Evolutionary conservation across 1,284 basidiomycete species (phyloP), one percentile per base, ranked within the genome.

Genomic region (Golubevia sp.): DNA sequence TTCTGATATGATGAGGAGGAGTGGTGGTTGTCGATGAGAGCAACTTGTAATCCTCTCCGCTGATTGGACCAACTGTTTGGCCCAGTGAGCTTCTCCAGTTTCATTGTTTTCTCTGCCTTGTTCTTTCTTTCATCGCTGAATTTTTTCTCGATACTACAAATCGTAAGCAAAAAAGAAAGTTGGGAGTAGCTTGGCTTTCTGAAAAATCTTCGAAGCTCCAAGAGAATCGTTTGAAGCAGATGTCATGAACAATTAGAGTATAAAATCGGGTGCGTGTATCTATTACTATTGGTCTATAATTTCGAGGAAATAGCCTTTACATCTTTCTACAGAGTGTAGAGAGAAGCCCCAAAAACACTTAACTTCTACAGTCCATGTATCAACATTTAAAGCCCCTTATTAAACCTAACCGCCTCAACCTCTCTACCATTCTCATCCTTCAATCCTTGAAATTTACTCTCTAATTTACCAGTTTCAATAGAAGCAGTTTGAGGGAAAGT

Each of bases 401-500:
- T 87, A 75, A 87, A 87, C 74, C 86, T 86, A 23, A 87, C 79
- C n/a, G 73, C 11, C 3, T 72, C 58, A 49, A 83, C 75, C 8
- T 67, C 68, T 52, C 68, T 76, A 0, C 83, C 86, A 6, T 62
- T 57, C 8, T 73, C 61, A 49, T 83, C 76, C 49, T 74, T 74
- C 55, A 86, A 77, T 53, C 71, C 56, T 24, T 84, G 68, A 71
- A 84, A 85, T 18, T 72, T 60, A 56, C 85, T 77, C 58, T 84
- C 84, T 11, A 88, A 78, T 64, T 84, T 84, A 25, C 79, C 74
- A 13, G 85, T 79, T 54, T 74, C 68, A 30, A 86, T 85, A 3
- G 64, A 64, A 0, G 85, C 86, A 13, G 85, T 77, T 66, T 87
- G 86, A 3, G 87, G 87, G 80, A 87, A 88, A 66, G 85, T 85